Conservation (phyloP, 306 rosid species). For the Parietaria judaica region DNA sequence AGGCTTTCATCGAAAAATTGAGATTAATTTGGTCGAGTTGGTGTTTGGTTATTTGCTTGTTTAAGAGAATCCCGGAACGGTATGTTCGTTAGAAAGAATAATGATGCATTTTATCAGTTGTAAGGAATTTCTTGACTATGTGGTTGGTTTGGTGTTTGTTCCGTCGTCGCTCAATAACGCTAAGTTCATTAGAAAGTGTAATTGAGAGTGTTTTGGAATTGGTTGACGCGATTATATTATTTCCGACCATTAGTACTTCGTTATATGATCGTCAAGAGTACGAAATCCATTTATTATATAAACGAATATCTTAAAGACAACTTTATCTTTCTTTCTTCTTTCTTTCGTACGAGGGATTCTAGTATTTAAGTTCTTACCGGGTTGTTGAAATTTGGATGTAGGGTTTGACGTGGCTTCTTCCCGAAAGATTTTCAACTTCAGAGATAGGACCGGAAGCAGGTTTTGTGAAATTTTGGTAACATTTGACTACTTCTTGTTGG, state of each 20-base stretch:
- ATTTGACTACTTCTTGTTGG: constrained; percentile 50
- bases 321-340: constrained; percentile 1
- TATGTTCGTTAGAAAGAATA: too few species aligned
- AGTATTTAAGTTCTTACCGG: constrained; percentile 19
- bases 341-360: neutral
- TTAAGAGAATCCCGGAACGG: too few species aligned
- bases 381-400: constrained; percentile 33
- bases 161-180: too few species aligned
- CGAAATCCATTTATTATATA: neutral
- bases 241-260: neutral
- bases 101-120: too few species aligned
- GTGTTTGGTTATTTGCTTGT: too few species aligned
- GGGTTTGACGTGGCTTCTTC: constrained; percentile 98
- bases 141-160: too few species aligned
- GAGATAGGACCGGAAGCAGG: constrained; percentile 99
- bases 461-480: constrained; percentile 89
- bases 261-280: neutral
- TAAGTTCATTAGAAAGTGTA: too few species aligned
- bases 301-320: neutral
- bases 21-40: too few species aligned
- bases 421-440: constrained; percentile 87
- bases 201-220: too few species aligned
- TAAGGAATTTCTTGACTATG: too few species aligned
- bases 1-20: too few species aligned
- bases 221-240: neutral